Evolutionary conservation across 805 yeast genomes (phyloP), one percentile per base, ranked within the genome.

Genomic region (Candida andamanensis): DNA sequence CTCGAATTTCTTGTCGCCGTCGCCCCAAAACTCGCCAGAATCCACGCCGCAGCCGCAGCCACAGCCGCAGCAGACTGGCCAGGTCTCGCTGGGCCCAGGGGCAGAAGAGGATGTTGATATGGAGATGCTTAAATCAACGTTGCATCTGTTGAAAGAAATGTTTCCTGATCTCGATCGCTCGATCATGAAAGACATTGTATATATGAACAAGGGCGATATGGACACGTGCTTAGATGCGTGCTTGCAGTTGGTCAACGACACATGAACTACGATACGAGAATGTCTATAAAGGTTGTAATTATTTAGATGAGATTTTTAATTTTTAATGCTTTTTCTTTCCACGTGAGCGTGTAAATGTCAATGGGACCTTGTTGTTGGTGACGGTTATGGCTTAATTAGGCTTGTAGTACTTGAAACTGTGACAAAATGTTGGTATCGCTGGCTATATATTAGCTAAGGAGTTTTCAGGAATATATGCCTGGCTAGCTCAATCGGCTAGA

Each of bases 221-320:
- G 94, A 87, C 18, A 72, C 69, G 7, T 81, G 89, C 30, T 80
- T 86, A 6, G 95, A 85, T 49, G 74, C 76, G 6, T 64, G 70
- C 33, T 47, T 65, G 30, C 63, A 60, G 29, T 42, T 64, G 6
- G 25, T 23, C 30, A 26, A 26, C 28, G 32, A 29, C 6, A 12
- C 22, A 6, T 27, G 18, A 15, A 17, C 7, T 19, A n/a, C n/a
- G n/a, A n/a, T n/a, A n/a, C n/a, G n/a, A n/a, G n/a, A n/a, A n/a
- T n/a, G n/a, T n/a, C n/a, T n/a, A n/a, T n/a, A n/a, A n/a, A n/a
- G n/a, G n/a, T n/a, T n/a, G n/a, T n/a, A n/a, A n/a, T n/a, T n/a
- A n/a, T n/a, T n/a, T n/a, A n/a, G n/a, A n/a, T n/a, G n/a, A n/a
- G n/a, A n/a, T n/a, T n/a, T n/a, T n/a, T n/a, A n/a, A n/a, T n/a